Evolutionary conservation across 331 rosid species (phyloP).

Genomic region (Acacia concinna): DNA sequence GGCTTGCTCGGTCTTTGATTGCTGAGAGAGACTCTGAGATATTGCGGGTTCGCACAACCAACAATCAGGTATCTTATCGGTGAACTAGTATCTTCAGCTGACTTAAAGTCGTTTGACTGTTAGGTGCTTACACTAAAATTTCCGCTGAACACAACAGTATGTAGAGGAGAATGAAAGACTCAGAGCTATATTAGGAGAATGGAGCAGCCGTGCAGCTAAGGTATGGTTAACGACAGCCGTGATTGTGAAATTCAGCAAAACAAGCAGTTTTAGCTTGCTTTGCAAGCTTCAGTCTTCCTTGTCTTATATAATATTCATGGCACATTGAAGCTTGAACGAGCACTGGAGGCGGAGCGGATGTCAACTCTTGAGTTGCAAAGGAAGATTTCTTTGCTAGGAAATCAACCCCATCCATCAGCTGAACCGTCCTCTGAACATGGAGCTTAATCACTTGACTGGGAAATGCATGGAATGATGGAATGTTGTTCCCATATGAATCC

Average conservation of each 20-base stretch:
- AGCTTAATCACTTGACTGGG: slow-evolving; percentile 25
- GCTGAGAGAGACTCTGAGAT: slow-evolving; percentile 90
- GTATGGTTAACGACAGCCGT: slow-evolving; percentile 40
- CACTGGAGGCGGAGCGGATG: slow-evolving; percentile 74
- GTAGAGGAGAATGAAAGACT: slow-evolving; percentile 96
- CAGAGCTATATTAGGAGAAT: slow-evolving; percentile 92
- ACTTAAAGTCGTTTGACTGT: slow-evolving; percentile 13
- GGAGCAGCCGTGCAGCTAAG: slow-evolving; percentile 98
- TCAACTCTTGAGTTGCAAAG: slow-evolving; percentile 82
- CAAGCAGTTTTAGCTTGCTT: not conserved
- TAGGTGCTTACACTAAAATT: slow-evolving; percentile 12
- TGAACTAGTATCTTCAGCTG: slow-evolving; percentile 1
- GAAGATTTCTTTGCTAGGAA: slow-evolving; percentile 59
- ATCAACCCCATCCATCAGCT: slow-evolving; percentile 41
- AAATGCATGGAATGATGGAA: slow-evolving; percentile 8
- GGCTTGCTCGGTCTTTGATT: slow-evolving; percentile 94
- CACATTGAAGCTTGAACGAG: slow-evolving; percentile 80
- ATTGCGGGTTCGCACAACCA: slow-evolving; percentile 80
- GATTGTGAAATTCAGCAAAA: not conserved
- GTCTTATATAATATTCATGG: not conserved
- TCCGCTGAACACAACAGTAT: slow-evolving; percentile 50
- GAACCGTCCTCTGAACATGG: slow-evolving; percentile 50
- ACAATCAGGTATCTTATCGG: slow-evolving; percentile 67
- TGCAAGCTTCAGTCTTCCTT: not conserved
- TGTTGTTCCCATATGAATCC: not conserved